Evolutionary conservation across 2,329 filamentous ascomycete genomes (phyloP).

Genomic region (Xylariales sp.): DNA sequence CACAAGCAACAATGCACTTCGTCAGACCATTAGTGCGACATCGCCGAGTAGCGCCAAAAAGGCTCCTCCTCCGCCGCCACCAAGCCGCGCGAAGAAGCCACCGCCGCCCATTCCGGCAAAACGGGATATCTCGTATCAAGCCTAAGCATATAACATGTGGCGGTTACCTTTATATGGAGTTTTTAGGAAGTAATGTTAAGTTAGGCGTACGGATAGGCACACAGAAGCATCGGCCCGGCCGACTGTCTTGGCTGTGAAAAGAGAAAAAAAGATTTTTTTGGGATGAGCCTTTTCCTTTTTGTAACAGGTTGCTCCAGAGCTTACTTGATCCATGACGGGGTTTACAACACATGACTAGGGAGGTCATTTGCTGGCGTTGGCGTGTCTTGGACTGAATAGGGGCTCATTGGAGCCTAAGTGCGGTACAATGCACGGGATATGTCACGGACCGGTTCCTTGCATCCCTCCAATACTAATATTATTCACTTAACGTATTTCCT

Average conservation of each 20-base stretch:
- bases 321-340: neutral
- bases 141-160: neutral
- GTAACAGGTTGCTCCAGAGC: neutral
- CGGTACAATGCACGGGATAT: slow-evolving; percentile 8
- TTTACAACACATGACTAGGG: slow-evolving; percentile 12
- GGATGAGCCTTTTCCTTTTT: neutral
- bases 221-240: neutral
- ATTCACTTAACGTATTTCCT: neutral
- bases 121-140: slow-evolving; percentile 45
- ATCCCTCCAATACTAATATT: slow-evolving; percentile 11
- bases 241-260: neutral
- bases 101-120: slow-evolving; percentile 62
- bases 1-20: slow-evolving; percentile 52
- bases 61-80: slow-evolving; percentile 60
- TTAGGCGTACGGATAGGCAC: neutral
- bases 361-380: slow-evolving; percentile 25
- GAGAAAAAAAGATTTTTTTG: neutral
- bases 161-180: neutral
- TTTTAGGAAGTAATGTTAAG: neutral
- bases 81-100: slow-evolving; percentile 65
- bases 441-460: slow-evolving; percentile 30
- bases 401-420: neutral
- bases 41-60: slow-evolving; percentile 48
- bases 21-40: slow-evolving; percentile 31
- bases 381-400: slow-evolving; percentile 4